Conservation (phyloP, 1,284 basidiomycete genomes). For the Trametes polyzona region DNA sequence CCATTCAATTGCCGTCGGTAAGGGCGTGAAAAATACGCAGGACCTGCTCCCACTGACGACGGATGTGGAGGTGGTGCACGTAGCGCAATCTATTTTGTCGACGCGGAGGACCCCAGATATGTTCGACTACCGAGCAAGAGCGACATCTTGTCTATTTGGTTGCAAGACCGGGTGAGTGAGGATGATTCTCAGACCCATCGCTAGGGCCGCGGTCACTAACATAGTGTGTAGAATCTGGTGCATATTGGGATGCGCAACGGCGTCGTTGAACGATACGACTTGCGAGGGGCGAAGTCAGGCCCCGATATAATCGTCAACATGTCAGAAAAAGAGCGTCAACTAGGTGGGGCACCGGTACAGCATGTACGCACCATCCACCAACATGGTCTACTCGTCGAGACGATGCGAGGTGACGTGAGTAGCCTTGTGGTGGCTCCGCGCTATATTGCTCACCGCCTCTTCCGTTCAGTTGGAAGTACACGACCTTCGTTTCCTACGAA, state of each 20-base stretch:
- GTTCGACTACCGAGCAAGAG: constrained; percentile 9
- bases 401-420: constrained; percentile 64
- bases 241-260: constrained; percentile 23
- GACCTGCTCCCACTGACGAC: too few relatives aligned
- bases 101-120: constrained; percentile 13
- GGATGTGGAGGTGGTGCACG: constrained; percentile 20
- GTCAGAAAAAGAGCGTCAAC: constrained; percentile 37
- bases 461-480: constrained; percentile 56
- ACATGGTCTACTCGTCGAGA: constrained; percentile 57
- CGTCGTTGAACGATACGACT: constrained; percentile 17
- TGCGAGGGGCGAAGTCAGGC: constrained; percentile 6
- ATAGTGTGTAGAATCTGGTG: constrained; percentile 7
- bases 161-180: constrained; percentile 11
- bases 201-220: too few relatives aligned
- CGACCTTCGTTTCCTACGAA: constrained; percentile 61
- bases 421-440: not conserved
- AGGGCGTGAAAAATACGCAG: too few relatives aligned
- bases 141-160: constrained; percentile 16
- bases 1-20: constrained; percentile 15
- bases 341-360: constrained; percentile 33
- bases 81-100: constrained; percentile 11
- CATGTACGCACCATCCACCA: constrained; percentile 50
- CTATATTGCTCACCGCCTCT: not conserved
- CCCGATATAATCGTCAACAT: constrained; percentile 32
- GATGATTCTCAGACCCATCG: too few relatives aligned